Evolutionary conservation across 495 filamentous ascomycete genomes (phyloP), one percentile per base, ranked within the genome.

Genomic region (Jackrogersella minutella): DNA sequence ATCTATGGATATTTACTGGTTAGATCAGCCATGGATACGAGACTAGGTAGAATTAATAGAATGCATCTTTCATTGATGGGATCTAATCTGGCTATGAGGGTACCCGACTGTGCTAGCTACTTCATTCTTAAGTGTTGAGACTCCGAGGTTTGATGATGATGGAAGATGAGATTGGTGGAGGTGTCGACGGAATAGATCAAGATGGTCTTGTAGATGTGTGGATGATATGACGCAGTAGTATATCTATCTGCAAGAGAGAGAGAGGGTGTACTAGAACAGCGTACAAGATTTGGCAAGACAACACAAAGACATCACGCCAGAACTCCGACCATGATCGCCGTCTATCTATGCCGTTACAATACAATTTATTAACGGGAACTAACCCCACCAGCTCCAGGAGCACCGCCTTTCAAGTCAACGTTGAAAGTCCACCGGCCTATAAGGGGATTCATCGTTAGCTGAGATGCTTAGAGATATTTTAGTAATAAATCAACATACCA

Each of bases 401-500:
- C 30, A 21, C 17, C 52, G 57, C 33, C 55, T 60, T 76, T 75
- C 17, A 82, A 64, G 46, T 83, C 81, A 1, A 79, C 70, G 51
- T 82, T 82, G 28, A 83, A 83, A 5, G 71, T 77, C 81, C 81
- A 83, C 3, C 72, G 75, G 5, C 79, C 81, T 83, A 58, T 16
- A 26, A 17, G 60, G 64, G 58, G 58, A 60, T 19, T 17, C 9
- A 6, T 24, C 2, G 31, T 37, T 26, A 53, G 30, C 30, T 21
- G 22, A 17, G 41, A 58, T 3, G n/a, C 26, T 30, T 7, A 7
- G 3, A 7, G 26, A 7, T 3, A 30, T 39, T 1, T 3, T 9
- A 21, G 22, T 17, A 30, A 33, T 13, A 3, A n/a, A 0, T 34
- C 9, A 22, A 82, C 91, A 79, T 80, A 95, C 95, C 91, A 73